phyloP scores from a whole-genome alignment of 192 early-diverging fungal genomes.

The Coemansia sp. region DNA sequence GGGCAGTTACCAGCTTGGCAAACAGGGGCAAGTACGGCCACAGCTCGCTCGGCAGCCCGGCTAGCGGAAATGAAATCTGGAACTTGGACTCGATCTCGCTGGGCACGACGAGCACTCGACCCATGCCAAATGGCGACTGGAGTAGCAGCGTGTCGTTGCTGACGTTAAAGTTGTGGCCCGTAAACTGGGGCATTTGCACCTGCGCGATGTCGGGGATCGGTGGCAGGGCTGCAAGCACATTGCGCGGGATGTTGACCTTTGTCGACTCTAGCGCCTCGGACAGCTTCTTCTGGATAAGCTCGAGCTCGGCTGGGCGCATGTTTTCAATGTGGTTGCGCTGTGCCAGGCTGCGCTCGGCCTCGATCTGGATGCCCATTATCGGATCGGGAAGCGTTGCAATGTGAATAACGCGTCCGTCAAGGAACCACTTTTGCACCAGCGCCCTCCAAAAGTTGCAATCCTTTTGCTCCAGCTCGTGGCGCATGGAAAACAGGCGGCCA shows the following conservation, averaged over 20 bases:
- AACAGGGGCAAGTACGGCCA: constrained; percentile 45
- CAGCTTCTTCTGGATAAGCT: constrained; percentile 43
- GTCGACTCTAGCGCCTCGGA: constrained; percentile 41
- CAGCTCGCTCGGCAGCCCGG: constrained; percentile 31
- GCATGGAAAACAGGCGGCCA: constrained; percentile 58
- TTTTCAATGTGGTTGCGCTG: constrained; percentile 43
- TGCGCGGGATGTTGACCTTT: constrained; percentile 57
- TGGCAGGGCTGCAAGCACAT: constrained; percentile 66
- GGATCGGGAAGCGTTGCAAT: constrained; percentile 48
- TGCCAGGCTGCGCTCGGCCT: constrained; percentile 51
- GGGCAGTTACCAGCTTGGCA: constrained; percentile 18
- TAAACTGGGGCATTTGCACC: constrained; percentile 25
- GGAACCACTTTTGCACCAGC: constrained; percentile 46
- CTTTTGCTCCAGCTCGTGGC: constrained; percentile 25
- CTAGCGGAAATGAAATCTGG: constrained; percentile 48
- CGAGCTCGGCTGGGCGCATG: constrained; percentile 16
- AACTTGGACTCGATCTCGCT: constrained; percentile 23
- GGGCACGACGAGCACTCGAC: constrained; percentile 31
- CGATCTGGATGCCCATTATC: constrained; percentile 44
- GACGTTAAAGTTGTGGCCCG: constrained; percentile 26
- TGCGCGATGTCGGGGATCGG: constrained; percentile 64
- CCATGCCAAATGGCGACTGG: constrained; percentile 41
- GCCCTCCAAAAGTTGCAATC: constrained; percentile 33
- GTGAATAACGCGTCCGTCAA: constrained; percentile 36
- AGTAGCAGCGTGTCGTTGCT: not conserved